A percentile compares a stretch with the other conserved stretches of the same genome.
These are phyloP conservation scores for Dendrocalamus latiflorus DNA, from an alignment of 202 grass and related monocot species.

Conservation along the genomic window DNA sequence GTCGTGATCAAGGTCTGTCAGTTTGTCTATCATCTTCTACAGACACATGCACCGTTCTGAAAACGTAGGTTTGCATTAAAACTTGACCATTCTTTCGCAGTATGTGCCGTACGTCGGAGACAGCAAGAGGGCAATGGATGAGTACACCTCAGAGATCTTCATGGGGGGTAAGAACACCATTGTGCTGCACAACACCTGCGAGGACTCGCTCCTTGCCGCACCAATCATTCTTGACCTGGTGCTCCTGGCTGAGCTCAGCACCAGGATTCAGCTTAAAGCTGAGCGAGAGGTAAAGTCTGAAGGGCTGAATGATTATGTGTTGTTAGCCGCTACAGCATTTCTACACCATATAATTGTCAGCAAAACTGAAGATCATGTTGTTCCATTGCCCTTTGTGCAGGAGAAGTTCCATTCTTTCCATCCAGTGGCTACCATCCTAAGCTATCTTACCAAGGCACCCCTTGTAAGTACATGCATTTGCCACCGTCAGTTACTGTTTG, in stretches of 20 bases:
- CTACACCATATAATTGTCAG: not conserved
- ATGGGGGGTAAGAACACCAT: slow-evolving; percentile 92
- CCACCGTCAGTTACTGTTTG: not conserved
- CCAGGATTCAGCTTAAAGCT: slow-evolving; percentile 85
- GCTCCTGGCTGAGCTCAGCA: slow-evolving; percentile 88
- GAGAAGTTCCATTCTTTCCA: slow-evolving; percentile 99
- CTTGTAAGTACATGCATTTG: slow-evolving; percentile 43
- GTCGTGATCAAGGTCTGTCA: slow-evolving; percentile 84
- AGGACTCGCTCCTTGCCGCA: slow-evolving; percentile 87
- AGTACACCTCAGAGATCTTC: slow-evolving; percentile 99
- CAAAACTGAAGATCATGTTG: not conserved
- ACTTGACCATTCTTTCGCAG: slow-evolving; percentile 19
- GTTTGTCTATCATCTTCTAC: not conserved
- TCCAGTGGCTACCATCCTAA: slow-evolving; percentile 88
- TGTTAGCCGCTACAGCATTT: not conserved
- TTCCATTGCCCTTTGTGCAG: slow-evolving; percentile 32
- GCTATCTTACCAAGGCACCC: slow-evolving; percentile 95
- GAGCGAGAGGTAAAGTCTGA: slow-evolving; percentile 57
- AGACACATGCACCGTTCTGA: not conserved
- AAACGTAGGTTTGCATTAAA: not conserved
- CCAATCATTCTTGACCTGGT: slow-evolving; percentile 95
- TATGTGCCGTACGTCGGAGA: slow-evolving; percentile 95
- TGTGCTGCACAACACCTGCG: slow-evolving; percentile 94
- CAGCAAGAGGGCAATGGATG: slow-evolving; percentile 99
- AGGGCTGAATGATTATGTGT: not conserved